Conservation (phyloP, 805 yeast species). For the Sugiyamaella boreocaroliniensis region DNA sequence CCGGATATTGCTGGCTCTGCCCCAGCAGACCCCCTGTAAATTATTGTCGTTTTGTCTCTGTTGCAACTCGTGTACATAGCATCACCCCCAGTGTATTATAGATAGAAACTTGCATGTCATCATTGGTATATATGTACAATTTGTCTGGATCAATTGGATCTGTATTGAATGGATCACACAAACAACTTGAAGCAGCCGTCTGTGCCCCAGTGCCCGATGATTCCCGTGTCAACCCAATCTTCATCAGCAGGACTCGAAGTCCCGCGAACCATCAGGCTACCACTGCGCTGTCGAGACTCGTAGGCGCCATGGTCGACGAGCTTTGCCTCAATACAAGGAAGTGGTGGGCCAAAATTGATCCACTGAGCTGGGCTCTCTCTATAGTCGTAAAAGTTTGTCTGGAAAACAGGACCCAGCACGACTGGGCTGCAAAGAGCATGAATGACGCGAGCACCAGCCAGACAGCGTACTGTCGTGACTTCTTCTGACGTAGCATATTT, state of each 20-base stretch:
- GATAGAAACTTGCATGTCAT: not conserved
- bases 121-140: not conserved
- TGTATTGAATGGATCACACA: not conserved
- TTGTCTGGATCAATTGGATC: not conserved
- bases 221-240: constrained; percentile 23
- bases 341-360: constrained; percentile 25
- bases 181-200: constrained; percentile 26
- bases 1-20: constrained; percentile 25
- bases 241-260: constrained; percentile 14
- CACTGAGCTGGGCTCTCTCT: constrained; percentile 6
- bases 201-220: constrained; percentile 22
- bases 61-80: not conserved
- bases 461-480: constrained; percentile 25
- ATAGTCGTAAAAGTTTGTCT: constrained; percentile 27
- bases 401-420: constrained; percentile 30
- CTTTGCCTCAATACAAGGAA: constrained; percentile 27
- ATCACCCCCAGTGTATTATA: not conserved
- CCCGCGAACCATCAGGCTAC: constrained; percentile 25
- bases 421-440: constrained; percentile 28
- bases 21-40: not conserved
- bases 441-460: constrained; percentile 31
- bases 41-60: no score
- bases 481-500: constrained; percentile 21
- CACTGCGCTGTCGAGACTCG: constrained; percentile 21
- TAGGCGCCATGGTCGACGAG: constrained; percentile 20